phyloP scores from a whole-genome alignment of 106 monocot genomes.

The Dendrobium huoshanense region DNA sequence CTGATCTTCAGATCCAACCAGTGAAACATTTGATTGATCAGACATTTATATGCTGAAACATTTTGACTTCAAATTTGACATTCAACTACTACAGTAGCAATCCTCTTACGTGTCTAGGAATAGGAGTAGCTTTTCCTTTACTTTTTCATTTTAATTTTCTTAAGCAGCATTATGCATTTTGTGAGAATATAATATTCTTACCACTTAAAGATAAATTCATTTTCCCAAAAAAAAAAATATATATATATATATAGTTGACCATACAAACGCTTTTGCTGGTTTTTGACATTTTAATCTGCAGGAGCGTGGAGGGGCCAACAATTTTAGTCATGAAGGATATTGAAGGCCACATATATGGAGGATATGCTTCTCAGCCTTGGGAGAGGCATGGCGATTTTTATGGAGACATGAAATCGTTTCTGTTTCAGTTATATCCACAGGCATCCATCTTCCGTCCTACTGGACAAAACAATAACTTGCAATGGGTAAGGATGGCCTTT shows the following conservation, averaged over 20 bases:
- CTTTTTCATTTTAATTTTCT: background rate
- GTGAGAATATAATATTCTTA: background rate
- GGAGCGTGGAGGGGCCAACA: slow-evolving; percentile 61
- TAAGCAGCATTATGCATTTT: background rate
- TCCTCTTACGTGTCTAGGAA: background rate
- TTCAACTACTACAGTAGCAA: background rate
- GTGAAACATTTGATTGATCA: background rate
- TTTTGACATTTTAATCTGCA: slow-evolving; percentile 18
- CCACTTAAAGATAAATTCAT: background rate
- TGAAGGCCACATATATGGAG: slow-evolving; percentile 82
- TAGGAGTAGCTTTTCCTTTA: background rate
- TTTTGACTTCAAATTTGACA: background rate
- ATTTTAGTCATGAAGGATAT: slow-evolving; percentile 74
- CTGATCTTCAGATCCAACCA: background rate
- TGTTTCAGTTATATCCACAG: slow-evolving; percentile 79
- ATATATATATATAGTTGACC: background rate
- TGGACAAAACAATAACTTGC: slow-evolving; percentile 78
- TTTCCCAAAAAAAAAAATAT: background rate
- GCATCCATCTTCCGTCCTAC: slow-evolving; percentile 81
- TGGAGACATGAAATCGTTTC: slow-evolving; percentile 95
- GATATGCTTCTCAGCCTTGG: slow-evolving; percentile 94
- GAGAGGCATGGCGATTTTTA: slow-evolving; percentile 90
- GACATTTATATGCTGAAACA: background rate
- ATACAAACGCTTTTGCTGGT: background rate
- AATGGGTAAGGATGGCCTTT: slow-evolving; percentile 62